A percentile compares a stretch with the other conserved stretches of the same genome.
These are phyloP conservation scores for Angomonas desouzai DNA, from an alignment of 208 protist species.

Conservation along the genomic window DNA sequence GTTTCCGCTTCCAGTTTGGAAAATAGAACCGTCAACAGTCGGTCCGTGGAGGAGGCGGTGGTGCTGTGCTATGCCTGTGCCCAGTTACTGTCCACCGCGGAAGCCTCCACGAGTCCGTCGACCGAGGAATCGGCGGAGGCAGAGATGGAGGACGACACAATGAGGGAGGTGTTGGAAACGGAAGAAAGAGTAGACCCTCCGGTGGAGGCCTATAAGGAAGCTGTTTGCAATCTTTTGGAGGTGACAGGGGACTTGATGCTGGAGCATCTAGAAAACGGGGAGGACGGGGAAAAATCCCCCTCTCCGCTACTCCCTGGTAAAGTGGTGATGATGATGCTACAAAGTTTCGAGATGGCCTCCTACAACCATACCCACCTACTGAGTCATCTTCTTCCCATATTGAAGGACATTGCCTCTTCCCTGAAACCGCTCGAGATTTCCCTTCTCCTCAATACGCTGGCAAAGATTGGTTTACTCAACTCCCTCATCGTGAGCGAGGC, in stretches of 20 bases:
- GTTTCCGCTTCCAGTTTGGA: neutral
- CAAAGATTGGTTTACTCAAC: slow-evolving; percentile 71
- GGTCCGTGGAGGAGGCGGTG: neutral
- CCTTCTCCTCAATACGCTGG: slow-evolving; percentile 54
- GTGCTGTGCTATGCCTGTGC: neutral
- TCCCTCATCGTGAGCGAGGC: slow-evolving; percentile 46
- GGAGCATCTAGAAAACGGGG: neutral
- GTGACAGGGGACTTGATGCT: slow-evolving; percentile 3
- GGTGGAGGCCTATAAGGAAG: neutral
- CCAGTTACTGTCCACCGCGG: slow-evolving; percentile 3
- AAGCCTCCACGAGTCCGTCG: too few relatives aligned
- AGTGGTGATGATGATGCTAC: slow-evolving; percentile 76
- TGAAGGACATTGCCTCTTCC: slow-evolving; percentile 29
- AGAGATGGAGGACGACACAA: neutral
- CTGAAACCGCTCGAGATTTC: slow-evolving; percentile 76
- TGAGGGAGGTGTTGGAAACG: neutral
- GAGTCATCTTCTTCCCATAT: slow-evolving; percentile 52
- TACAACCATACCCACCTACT: slow-evolving; percentile 40
- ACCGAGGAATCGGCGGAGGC: neutral
- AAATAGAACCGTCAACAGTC: neutral
- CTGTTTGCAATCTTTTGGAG: neutral
- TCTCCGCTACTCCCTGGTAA: slow-evolving; percentile 17
- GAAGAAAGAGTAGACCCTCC: neutral
- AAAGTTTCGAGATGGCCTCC: slow-evolving; percentile 53
- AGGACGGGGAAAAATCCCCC: neutral